A percentile compares a stretch with the other conserved stretches of the same genome.
Conservation (phyloP, 2,329 filamentous ascomycete species). For the Microsporum audouinii region DNA sequence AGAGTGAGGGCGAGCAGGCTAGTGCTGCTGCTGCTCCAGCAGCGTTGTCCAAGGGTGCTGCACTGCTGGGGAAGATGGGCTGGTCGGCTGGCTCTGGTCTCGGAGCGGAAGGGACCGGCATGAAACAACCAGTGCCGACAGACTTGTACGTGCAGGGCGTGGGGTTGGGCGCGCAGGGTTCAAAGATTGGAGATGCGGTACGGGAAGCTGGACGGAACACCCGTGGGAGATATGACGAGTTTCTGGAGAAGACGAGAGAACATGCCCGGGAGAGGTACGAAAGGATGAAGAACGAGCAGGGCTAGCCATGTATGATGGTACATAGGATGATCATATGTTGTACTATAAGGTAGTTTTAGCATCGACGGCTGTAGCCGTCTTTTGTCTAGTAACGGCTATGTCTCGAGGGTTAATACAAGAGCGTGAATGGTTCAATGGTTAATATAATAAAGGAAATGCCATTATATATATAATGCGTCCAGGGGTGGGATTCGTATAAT, state of each 20-base stretch:
- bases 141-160: slow-evolving; percentile 41
- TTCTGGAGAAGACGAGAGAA: slow-evolving; percentile 38
- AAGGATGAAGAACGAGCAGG: slow-evolving; percentile 23
- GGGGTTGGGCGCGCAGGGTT: slow-evolving; percentile 38
- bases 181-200: slow-evolving; percentile 39
- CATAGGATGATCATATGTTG: no score
- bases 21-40: slow-evolving; percentile 18
- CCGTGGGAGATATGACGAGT: slow-evolving; percentile 37
- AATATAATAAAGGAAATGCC: neutral
- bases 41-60: slow-evolving; percentile 38
- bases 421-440: neutral
- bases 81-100: slow-evolving; percentile 39
- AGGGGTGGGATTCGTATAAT: neutral
- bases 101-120: slow-evolving; percentile 38
- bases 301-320: neutral
- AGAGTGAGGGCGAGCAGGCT: slow-evolving; percentile 12
- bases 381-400: neutral
- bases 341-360: no score
- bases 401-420: neutral
- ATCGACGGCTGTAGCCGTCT: neutral
- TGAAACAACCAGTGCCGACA: slow-evolving; percentile 37
- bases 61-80: slow-evolving; percentile 42
- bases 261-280: slow-evolving; percentile 39
- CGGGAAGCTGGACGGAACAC: slow-evolving; percentile 40
- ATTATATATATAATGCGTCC: neutral